Evolutionary conservation across 495 filamentous ascomycete genomes (phyloP), one percentile per base, ranked within the genome.

Genomic region (Tuber brumale): DNA sequence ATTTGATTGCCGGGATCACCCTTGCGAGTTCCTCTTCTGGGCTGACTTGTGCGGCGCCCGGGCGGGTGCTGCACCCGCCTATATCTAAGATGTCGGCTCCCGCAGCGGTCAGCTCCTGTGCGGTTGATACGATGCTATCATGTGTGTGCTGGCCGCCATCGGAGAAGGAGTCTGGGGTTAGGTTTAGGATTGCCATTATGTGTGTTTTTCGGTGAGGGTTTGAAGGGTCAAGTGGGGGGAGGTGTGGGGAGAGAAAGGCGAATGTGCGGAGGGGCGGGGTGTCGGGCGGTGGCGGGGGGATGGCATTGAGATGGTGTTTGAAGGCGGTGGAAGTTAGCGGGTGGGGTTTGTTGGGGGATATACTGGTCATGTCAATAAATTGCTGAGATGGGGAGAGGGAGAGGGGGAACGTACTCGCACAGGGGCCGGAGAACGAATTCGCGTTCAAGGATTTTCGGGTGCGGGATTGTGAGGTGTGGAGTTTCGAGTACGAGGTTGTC

Each of bases 141-240:
- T 85, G 71, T 76, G 82, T 80, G 85, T 94, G 87, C 2, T 85
- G 80, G 69, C 94, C 95, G 72, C 94, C 95, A 80, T 97, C 94
- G 19, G 94, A 97, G 86, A 98, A 98, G 57, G 95, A 98, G 86
- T 99, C 95, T 16, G 95, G 95, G 1, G 95, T 97, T 75, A 97
- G 86, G 85, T 99, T 99, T 72, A 97, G 87, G 79, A 99, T 96
- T 44, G 93, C 92, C 95, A 99, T 98, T 61, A 97, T 84, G 73
- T 90, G 89, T 2, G 94, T 97, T 69, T 85, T 86, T 69, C 92
- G 91, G 72, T 84, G 86, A 0, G 90, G 85, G 76, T 89, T 86
- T 45, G 91, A 88, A 37, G 92, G 87, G 61, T 89, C 88, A 9
- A 97, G 85, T 1, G 90, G 87, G 19, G 88, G 85, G 51, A 90